Base-by-base conservation (phyloP, 2,329 filamentous ascomycete species). In the Amauroascus niger region DNA sequence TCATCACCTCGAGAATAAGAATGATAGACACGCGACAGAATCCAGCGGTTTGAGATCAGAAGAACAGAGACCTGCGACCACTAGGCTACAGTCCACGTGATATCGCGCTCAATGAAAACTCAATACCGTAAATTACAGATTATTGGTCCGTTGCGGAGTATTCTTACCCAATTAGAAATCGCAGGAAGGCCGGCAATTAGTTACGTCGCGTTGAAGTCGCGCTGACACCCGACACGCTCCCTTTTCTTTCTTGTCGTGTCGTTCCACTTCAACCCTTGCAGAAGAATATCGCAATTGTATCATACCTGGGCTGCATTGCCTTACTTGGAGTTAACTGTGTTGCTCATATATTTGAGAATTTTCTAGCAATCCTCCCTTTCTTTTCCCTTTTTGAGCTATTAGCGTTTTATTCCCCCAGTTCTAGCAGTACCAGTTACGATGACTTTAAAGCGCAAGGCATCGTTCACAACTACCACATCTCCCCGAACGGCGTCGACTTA, bases 391-490 rank as follows among this genome's bases (percentile, higher is more conserved):
- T 28, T 13, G 18, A 26, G n/a, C n/a, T n/a, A n/a, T n/a, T n/a
- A n/a, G 20, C 13, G 4, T 28, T 16, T 24, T 8, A 37, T n/a
- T n/a, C 28, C 14, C 33, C 2, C 13, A 39, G n/a, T 26, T 24
- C 5, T 8, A 20, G 24, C 35, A 6, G 16, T 13, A 20, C 41
- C 41, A 32, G 55, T 39, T 16, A 49, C 41, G n/a, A 81, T 82
- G 79, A 69, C 71, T 20, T 68, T 77, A 64, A 82, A 82, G 65
- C 78, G 79, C 63, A 82, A 82, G 64, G 76, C 78, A 43, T 79
- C 77, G 40, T 71, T 74, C 58, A 73, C 76, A 14, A 71, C 63
- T 13, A 58, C 75, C 16, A 63, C 72, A 33, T 71, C 74, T 41
- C 66, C 69, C 33, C 69, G 68, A 55, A 70, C 66, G 64, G 65